A percentile compares a stretch with the other conserved stretches of the same genome.
These are phyloP conservation scores for Phytopythium delawarense DNA, from an alignment of 352 stramenopile genomes.

Conservation along the genomic window DNA sequence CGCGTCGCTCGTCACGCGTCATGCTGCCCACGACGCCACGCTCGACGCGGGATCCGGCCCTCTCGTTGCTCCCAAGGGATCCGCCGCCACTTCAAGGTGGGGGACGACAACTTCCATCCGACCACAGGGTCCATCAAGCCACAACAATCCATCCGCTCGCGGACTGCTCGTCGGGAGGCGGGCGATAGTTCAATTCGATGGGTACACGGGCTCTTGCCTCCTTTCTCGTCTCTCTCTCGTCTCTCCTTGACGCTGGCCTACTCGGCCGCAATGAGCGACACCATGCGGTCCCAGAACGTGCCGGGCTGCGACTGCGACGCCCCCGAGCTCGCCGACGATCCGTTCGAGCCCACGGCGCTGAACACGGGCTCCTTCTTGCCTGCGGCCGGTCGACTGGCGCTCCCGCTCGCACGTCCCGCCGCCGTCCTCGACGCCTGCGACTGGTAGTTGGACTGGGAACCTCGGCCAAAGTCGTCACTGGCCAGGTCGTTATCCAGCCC, in stretches of 20 bases:
- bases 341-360: slow-evolving; percentile 1
- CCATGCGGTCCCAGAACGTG: slow-evolving; percentile 48
- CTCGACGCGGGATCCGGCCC: no score
- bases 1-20: neutral
- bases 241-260: neutral
- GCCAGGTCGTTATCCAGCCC: slow-evolving; percentile 21
- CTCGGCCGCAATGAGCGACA: slow-evolving; percentile 25
- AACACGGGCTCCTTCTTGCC: slow-evolving; percentile 4
- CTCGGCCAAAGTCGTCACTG: slow-evolving; percentile 8
- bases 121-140: no score
- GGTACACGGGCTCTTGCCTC: neutral
- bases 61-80: no score
- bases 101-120: no score
- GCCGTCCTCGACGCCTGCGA: no score
- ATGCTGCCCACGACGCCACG: neutral
- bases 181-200: neutral
- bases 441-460: no score
- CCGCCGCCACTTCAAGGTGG: neutral
- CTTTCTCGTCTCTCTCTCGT: no score
- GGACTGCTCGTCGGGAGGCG: neutral
- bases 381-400: neutral
- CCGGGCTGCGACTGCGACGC: slow-evolving; percentile 29
- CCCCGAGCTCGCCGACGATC: slow-evolving; percentile 19
- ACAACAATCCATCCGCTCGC: no score
- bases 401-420: neutral